Conservation (phyloP, 148 eudicot genomes). For the Diospyros lotus region DNA sequence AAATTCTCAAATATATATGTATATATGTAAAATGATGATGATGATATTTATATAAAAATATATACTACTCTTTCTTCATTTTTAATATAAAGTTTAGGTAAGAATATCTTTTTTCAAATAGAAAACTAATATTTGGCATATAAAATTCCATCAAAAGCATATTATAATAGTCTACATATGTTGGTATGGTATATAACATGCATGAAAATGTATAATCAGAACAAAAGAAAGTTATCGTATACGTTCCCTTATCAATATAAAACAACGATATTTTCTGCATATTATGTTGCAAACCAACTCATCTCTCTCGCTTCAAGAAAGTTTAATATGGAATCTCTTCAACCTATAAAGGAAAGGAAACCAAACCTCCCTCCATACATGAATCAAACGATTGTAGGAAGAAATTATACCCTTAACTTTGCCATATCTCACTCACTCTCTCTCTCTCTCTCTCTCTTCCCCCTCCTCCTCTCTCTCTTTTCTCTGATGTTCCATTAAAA, state of each 20-base stretch:
- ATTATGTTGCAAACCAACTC: constrained; percentile 8
- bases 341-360: constrained; percentile 41
- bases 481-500: background rate
- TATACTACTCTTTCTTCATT: no score
- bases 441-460: background rate
- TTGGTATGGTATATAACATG: background rate
- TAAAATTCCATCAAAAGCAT: no score
- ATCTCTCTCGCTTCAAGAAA: constrained; percentile 29
- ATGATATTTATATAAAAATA: no score
- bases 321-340: constrained; percentile 28
- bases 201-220: constrained; percentile 24
- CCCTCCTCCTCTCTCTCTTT: background rate
- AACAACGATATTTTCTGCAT: constrained; percentile 3
- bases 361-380: constrained; percentile 26
- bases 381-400: constrained; percentile 14
- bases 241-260: background rate
- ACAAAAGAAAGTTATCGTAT: constrained; percentile 14
- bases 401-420: constrained; percentile 4
- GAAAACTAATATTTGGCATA: no score
- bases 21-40: no score
- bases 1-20: no score
- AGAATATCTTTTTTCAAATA: no score
- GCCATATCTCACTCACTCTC: background rate
- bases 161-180: background rate
- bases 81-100: no score